These are phyloP conservation scores for Bjerkandera adusta DNA, from an alignment of 1,284 basidiomycete species.

Conservation along the genomic window DNA sequence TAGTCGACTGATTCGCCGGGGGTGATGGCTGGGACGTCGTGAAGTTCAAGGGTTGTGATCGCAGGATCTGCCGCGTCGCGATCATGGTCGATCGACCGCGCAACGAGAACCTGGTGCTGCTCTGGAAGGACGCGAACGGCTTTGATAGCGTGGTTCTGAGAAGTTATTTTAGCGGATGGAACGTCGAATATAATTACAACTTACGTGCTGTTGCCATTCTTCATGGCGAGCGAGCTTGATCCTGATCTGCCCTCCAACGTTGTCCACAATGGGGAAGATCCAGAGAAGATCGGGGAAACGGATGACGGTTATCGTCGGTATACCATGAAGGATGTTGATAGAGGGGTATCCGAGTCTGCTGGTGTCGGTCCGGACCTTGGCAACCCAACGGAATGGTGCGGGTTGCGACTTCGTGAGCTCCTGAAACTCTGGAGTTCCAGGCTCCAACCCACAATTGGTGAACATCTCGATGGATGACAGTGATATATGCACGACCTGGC, in stretches of 20 bases:
- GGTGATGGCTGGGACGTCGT: constrained; percentile 20
- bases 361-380: constrained; percentile 34
- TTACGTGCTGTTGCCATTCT: constrained; percentile 2
- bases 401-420: constrained; percentile 32
- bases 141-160: constrained; percentile 45
- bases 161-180: constrained; percentile 19
- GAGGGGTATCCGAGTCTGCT: constrained; percentile 39
- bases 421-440: constrained; percentile 38
- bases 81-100: constrained; percentile 18
- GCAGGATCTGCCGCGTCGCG: constrained; percentile 10
- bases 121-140: constrained; percentile 50
- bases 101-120: constrained; percentile 55
- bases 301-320: constrained; percentile 44
- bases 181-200: constrained; percentile 10
- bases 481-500: constrained; percentile 43
- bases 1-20: too few species aligned
- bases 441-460: constrained; percentile 42
- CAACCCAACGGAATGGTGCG: constrained; percentile 43
- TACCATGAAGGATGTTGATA: constrained; percentile 43
- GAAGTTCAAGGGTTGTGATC: constrained; percentile 20
- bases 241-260: constrained; percentile 26
- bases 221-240: constrained; percentile 19
- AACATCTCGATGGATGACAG: constrained; percentile 49
- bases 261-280: constrained; percentile 46
- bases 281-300: constrained; percentile 42